Base-by-base conservation (phyloP, 805 yeast genomes). In the Myxozyma neotropica region DNA sequence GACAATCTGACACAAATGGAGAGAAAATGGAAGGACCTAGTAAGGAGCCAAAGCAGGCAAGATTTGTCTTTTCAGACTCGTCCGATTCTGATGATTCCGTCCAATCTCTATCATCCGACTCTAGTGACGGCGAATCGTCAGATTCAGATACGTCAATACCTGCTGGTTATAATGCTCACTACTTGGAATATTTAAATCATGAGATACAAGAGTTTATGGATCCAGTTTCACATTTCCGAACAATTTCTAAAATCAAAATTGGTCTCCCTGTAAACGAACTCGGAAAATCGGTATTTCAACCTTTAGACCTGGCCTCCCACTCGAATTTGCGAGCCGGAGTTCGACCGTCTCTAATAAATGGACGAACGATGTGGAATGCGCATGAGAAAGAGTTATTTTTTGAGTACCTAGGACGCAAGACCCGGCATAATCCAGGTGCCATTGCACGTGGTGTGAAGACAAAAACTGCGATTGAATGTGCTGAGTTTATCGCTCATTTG, bases 381-480 rank as follows among this genome's bases (percentile, higher is more conserved):
- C 29, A n/a, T 8, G 66, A 62, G 44, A 62, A 62, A 27, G 66
- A 62, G 26, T 33, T 52, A 3, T 62, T 62, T 40, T 62, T 60
- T 29, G 58, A 15, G 13, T 48, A 50, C 12, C 53, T 62, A 8
- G 53, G 54, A 3, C 46, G 66, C 7, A 50, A 57, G 23, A 46
- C 63, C 15, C 55, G 66, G 23, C 66, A 60, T 26, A 59, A 62
- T 42, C 64, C 64, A 1, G 54, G 21, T 15, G 63, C 59, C 3
- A 60, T 62, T 12, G 51, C 66, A 17, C 50, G 44, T 15, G 61
- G 57, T 1, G 49, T 62, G 2, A 40, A 27, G 19, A 60, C 61
- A 12, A 62, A 62, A 39, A 35, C 61, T 2, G 47, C 57, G 8
- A 31, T 56, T n/a, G 63, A 62, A 38, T 54, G 60, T 27, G 59